Percentiles rank a stretch among this genome's conserved stretches.
Evolutionary conservation across 192 early-diverging fungal species (phyloP).

Genomic region (Gryganskiella cystojenkinii): DNA sequence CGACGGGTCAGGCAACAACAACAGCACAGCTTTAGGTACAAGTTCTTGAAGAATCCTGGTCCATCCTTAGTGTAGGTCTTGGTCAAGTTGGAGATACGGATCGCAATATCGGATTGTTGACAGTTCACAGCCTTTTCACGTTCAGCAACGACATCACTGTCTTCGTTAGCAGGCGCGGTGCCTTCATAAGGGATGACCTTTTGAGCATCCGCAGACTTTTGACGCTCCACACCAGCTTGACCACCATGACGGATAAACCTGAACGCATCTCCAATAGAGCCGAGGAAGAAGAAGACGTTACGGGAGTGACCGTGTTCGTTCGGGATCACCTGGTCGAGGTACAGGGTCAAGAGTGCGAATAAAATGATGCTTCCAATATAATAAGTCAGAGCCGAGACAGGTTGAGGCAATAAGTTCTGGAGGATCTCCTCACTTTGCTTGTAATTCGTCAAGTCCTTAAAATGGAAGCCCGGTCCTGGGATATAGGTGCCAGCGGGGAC

Average conservation of each 20-base stretch:
- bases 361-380: conserved; percentile 61
- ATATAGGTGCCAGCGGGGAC: conserved; percentile 57
- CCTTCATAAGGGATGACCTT: conserved; percentile 45
- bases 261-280: conserved; percentile 65
- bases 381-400: conserved; percentile 60
- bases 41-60: conserved; percentile 36
- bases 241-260: conserved; percentile 38
- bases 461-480: conserved; percentile 68
- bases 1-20: conserved; percentile 22
- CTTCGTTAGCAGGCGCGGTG: conserved; percentile 21
- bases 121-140: conserved; percentile 58
- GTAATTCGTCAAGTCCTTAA: conserved; percentile 50
- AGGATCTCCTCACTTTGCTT: conserved; percentile 21
- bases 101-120: conserved; percentile 43
- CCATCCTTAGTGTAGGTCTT: conserved; percentile 59
- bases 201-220: conserved; percentile 56
- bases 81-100: conserved; percentile 66
- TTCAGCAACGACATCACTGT: conserved; percentile 60
- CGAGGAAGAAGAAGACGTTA: conserved; percentile 67
- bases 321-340: conserved; percentile 79
- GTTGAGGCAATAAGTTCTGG: conserved; percentile 59
- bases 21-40: conserved; percentile 26
- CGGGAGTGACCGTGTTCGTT: conserved; percentile 71
- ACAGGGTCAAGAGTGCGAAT: conserved; percentile 71
- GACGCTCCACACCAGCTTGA: conserved; percentile 13